Base-by-base conservation (phyloP, 2,329 filamentous ascomycete species). In the Ophiognomonia clavigignenti-juglandacearum region DNA sequence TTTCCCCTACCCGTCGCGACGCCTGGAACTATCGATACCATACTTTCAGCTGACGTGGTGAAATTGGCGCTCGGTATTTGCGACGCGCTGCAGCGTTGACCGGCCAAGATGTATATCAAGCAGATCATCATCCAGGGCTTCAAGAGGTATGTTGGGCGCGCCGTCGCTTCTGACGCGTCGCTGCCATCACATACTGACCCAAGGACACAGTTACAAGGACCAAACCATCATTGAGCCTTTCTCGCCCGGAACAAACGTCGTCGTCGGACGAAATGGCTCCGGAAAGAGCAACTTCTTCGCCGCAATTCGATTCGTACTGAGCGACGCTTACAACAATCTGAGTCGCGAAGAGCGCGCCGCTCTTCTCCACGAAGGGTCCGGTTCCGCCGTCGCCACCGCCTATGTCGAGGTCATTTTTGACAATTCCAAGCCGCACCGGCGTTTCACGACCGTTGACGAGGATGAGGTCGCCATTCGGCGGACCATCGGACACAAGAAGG, bases 61-160 rank as follows among this genome's bases (percentile, higher is more conserved):
- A 5, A 23, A 26, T n/a, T 16, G 31, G 9, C 27, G 19, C 22
- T 27, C 38, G 29, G 45, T 22, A 45, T 37, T 41, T 53, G 39
- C 50, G 16, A 34, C 44, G 37, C 44, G 38, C 47, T 57, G 58
- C 62, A 61, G 61, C 58, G 43, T 43, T 44, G 45, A 46, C 45
- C 51, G 55, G 61, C 66, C n/a, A 75, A 59, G 64, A 96, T 96
- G 91, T 93, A 95, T 75, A 96, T 98, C 79, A 98, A 98, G 70
- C 93, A 98, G 74, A 96, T 97, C 68, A 97, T 96, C 68, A 97
- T 98, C 65, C 93, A 98, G 69, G 93, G 93, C 82, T 98, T 98
- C 74, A 98, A 98, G 73, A 96, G 90, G 90, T 36, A 36, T 18
- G 16, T 95, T 59, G 54, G 34, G 39, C 43, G 36, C 19, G n/a